These are phyloP conservation scores for Ehretia macrophylla DNA, from an alignment of 257 asterid genomes.

Conservation along the genomic window DNA sequence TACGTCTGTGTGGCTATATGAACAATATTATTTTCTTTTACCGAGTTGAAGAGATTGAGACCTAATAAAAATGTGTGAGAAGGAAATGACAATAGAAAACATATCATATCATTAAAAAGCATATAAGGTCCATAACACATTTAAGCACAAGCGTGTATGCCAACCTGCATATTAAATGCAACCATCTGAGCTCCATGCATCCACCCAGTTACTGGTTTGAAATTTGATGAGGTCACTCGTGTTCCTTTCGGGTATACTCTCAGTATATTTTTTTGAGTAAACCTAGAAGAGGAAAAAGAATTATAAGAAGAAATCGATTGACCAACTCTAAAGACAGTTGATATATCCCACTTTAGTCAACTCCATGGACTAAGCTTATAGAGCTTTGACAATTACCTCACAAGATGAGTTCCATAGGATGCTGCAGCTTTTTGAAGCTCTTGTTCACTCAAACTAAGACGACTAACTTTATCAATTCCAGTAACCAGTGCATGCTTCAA, in stretches of 20 bases:
- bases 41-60: no score
- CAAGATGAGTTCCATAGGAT: slow-evolving; percentile 25
- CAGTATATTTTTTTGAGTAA: slow-evolving; percentile 70
- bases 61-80: neutral
- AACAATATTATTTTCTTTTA: no score
- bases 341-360: neutral
- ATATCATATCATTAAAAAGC: neutral
- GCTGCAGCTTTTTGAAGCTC: slow-evolving; percentile 62
- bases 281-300: slow-evolving; percentile 33
- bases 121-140: neutral
- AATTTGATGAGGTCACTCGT: slow-evolving; percentile 82
- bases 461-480: slow-evolving; percentile 44
- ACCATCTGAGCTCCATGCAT: slow-evolving; percentile 98
- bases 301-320: neutral
- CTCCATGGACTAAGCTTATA: neutral
- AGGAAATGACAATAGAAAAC: no score
- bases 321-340: no score
- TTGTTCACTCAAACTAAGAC: slow-evolving; percentile 80
- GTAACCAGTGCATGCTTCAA: slow-evolving; percentile 54
- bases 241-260: slow-evolving; percentile 88
- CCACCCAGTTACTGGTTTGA: slow-evolving; percentile 70
- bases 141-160: neutral
- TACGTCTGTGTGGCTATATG: no score
- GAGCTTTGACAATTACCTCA: slow-evolving; percentile 14
- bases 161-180: slow-evolving; percentile 96